Conservation (phyloP, 306 rosid species). For the Psophocarpus tetragonolobus region DNA sequence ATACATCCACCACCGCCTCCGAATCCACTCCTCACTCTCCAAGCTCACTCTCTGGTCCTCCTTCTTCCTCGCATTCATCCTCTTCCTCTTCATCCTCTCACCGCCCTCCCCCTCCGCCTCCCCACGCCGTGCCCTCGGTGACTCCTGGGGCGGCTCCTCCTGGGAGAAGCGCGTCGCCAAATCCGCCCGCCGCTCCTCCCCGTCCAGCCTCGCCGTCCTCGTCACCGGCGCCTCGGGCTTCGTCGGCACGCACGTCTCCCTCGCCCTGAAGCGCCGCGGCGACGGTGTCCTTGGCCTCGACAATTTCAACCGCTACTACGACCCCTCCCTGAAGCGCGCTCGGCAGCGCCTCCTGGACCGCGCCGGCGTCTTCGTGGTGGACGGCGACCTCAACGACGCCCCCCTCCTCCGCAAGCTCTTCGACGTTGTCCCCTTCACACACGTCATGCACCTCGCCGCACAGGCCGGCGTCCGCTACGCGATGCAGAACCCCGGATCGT, state of each 20-base stretch:
- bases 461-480: conserved; percentile 92
- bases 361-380: conserved; percentile 77
- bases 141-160: conserved; percentile 71
- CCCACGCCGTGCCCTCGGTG: conserved; percentile 47
- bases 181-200: conserved; percentile 47
- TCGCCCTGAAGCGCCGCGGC: conserved; percentile 76
- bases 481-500: conserved; percentile 74
- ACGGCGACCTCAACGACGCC: conserved; percentile 75
- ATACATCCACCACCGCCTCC: conserved; percentile 61
- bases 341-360: conserved; percentile 73
- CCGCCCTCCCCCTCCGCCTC: conserved; percentile 37
- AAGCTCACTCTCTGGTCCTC: conserved; percentile 61
- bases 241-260: conserved; percentile 78
- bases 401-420: conserved; percentile 65
- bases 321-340: conserved; percentile 62
- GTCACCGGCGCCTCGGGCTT: conserved; percentile 88
- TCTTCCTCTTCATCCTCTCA: conserved; percentile 42
- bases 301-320: conserved; percentile 77
- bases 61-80: conserved; percentile 54
- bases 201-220: conserved; percentile 54
- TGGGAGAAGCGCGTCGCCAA: conserved; percentile 79
- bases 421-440: conserved; percentile 77
- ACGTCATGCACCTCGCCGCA: conserved; percentile 88
- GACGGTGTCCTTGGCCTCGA: conserved; percentile 84
- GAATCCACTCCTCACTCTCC: conserved; percentile 53